Conservation (phyloP, 2,329 filamentous ascomycete species). For the Fusarium paranaense region DNA sequence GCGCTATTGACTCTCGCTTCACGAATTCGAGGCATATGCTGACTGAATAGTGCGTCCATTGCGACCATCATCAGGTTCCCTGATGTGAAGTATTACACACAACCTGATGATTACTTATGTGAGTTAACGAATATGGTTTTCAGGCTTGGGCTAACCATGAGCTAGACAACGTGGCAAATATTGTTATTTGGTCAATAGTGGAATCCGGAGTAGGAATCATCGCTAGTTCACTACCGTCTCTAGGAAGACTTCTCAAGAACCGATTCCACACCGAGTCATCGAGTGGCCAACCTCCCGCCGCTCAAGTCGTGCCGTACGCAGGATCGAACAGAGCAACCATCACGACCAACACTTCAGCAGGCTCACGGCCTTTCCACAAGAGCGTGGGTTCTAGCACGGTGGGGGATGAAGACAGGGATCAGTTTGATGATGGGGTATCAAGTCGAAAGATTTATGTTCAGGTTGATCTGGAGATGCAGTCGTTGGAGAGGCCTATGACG, state of each 20-base stretch:
- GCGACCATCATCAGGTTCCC: constrained; percentile 27
- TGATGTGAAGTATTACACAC: constrained; percentile 16
- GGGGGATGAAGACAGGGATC: not conserved
- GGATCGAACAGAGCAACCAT: not conserved
- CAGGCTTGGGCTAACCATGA: not conserved
- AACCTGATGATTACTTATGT: constrained; percentile 12
- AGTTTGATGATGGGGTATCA: not conserved
- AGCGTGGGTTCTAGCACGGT: not conserved
- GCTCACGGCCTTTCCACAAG: not conserved
- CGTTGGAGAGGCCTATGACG: not conserved
- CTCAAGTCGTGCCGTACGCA: not conserved
- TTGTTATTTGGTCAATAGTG: constrained; percentile 25
- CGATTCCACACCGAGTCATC: not conserved
- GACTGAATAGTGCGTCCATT: constrained; percentile 20
- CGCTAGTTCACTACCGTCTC: constrained; percentile 23
- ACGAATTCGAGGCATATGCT: not conserved
- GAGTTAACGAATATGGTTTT: not conserved
- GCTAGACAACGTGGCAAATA: constrained; percentile 19
- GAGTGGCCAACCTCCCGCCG: not conserved
- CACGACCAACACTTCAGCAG: not conserved
- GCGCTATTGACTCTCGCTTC: rapidly evolving
- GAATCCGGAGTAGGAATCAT: constrained; percentile 34
- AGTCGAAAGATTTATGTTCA: not conserved
- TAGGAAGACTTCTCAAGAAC: constrained; percentile 16
- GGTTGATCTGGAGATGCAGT: not conserved